A percentile compares a stretch with the other conserved stretches of the same genome.
These are phyloP conservation scores for Globisporangium solare DNA, from an alignment of 352 stramenopile species.

Conservation along the genomic window DNA sequence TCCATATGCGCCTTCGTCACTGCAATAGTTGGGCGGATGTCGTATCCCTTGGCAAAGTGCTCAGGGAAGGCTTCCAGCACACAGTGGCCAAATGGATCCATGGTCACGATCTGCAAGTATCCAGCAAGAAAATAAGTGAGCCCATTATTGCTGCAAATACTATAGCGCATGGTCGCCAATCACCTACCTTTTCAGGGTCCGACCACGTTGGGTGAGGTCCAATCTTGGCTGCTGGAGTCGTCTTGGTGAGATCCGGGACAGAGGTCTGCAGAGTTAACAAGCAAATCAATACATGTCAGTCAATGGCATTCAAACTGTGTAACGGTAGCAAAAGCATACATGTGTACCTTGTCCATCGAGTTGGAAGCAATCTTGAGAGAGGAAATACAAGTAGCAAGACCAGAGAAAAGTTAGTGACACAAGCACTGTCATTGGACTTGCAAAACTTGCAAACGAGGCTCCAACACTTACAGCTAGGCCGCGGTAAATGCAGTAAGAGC, in stretches of 20 bases:
- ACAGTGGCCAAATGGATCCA: conserved; percentile 77
- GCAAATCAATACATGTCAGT: conserved; percentile 3
- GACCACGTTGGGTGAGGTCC: conserved; percentile 94
- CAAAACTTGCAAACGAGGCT: neutral
- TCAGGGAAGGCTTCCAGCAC: conserved; percentile 87
- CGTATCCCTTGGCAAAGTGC: conserved; percentile 97
- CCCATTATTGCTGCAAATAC: neutral
- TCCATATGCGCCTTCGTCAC: conserved; percentile 97
- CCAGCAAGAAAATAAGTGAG: neutral
- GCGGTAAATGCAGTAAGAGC: conserved; percentile 98
- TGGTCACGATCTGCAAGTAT: conserved; percentile 52
- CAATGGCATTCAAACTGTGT: too few species aligned
- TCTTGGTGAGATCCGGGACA: conserved; percentile 86
- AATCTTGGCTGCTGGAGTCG: conserved; percentile 96
- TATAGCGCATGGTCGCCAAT: neutral
- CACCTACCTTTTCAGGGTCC: conserved; percentile 89
- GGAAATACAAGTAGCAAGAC: neutral
- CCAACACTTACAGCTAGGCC: conserved; percentile 85
- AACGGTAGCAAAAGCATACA: conserved; percentile 4
- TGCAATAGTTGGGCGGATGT: conserved; percentile 97
- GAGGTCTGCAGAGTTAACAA: conserved; percentile 17
- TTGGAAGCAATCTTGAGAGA: conserved; percentile 48
- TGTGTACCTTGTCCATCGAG: conserved; percentile 44
- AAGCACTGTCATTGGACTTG: neutral
- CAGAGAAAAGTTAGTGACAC: neutral